A percentile compares a stretch with the other conserved stretches of the same genome.
These are phyloP conservation scores for Asterella californica DNA, from an alignment of 225 moss, liverwort and hornwort genomes.

Conservation along the genomic window DNA sequence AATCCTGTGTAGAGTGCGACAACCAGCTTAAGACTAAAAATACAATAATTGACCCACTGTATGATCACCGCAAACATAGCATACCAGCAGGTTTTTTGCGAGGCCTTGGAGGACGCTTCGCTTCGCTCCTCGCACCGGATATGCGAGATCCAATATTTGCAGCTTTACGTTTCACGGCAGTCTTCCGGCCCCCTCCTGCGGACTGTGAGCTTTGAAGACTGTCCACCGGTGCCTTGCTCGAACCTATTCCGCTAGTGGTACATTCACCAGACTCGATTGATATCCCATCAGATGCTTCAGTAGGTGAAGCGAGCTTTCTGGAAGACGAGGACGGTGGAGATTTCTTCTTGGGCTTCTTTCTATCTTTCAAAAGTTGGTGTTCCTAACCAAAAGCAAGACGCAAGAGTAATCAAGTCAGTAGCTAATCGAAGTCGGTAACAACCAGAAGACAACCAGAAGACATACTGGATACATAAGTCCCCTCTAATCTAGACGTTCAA, in stretches of 20 bases:
- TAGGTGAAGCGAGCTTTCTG: slow-evolving; percentile 17
- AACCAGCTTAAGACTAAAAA: background rate
- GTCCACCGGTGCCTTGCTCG: slow-evolving; percentile 17
- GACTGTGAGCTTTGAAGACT: slow-evolving; percentile 21
- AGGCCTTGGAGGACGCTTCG: slow-evolving; percentile 41
- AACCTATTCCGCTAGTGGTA: slow-evolving; percentile 30
- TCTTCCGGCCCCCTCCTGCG: slow-evolving; percentile 21
- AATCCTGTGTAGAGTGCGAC: background rate
- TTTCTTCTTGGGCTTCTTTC: slow-evolving; percentile 39
- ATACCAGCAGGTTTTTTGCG: slow-evolving; percentile 46
- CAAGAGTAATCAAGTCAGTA: background rate
- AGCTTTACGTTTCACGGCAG: slow-evolving; percentile 44
- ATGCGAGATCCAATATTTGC: slow-evolving; percentile 29
- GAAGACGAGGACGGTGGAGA: slow-evolving; percentile 29
- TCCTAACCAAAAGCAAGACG: slow-evolving; percentile 24
- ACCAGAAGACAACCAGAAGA: background rate
- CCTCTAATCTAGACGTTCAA: background rate
- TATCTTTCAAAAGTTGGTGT: slow-evolving; percentile 48
- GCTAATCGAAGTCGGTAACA: background rate
- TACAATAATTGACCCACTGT: background rate
- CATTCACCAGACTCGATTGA: slow-evolving; percentile 19
- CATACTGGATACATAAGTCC: background rate
- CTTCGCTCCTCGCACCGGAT: slow-evolving; percentile 29
- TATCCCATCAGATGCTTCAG: slow-evolving; percentile 17
- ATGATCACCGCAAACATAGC: background rate